These are phyloP conservation scores for Lenzites betulinus DNA, from an alignment of 768 basidiomycete species.

Conservation along the genomic window DNA sequence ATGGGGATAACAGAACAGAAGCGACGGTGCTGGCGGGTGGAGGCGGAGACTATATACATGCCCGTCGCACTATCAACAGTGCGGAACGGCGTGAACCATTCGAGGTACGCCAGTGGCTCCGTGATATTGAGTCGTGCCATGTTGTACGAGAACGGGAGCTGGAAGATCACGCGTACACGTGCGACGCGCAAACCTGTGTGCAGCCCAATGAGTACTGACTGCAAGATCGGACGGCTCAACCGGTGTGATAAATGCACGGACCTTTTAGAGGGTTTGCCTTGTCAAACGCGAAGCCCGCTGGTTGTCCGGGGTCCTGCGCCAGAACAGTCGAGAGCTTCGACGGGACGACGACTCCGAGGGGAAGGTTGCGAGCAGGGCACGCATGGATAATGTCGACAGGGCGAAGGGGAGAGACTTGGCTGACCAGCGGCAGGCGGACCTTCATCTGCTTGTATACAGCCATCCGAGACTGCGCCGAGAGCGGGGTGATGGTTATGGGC, in stretches of 20 bases:
- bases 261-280: background rate
- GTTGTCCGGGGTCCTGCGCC: background rate
- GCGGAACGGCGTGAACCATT: slow-evolving; percentile 7
- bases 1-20: background rate
- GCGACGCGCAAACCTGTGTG: slow-evolving; percentile 1
- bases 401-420: background rate
- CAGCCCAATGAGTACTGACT: too few relatives aligned
- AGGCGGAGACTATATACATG: background rate
- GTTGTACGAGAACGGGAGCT: background rate
- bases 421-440: background rate
- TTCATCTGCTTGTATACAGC: slow-evolving; percentile 9
- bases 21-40: background rate
- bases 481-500: too few relatives aligned
- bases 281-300: background rate
- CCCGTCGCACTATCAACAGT: background rate
- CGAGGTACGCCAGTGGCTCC: background rate
- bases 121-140: background rate
- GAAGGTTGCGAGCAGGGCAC: background rate
- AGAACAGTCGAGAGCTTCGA: slow-evolving; percentile 2
- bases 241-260: background rate
- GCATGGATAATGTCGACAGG: slow-evolving; percentile 4
- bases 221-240: too few relatives aligned
- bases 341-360: background rate
- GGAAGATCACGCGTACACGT: slow-evolving; percentile 6
- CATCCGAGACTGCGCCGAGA: too few relatives aligned